Evolutionary conservation across 108 stramenopile species (phyloP).

Genomic region (Conticribra guillardii): DNA sequence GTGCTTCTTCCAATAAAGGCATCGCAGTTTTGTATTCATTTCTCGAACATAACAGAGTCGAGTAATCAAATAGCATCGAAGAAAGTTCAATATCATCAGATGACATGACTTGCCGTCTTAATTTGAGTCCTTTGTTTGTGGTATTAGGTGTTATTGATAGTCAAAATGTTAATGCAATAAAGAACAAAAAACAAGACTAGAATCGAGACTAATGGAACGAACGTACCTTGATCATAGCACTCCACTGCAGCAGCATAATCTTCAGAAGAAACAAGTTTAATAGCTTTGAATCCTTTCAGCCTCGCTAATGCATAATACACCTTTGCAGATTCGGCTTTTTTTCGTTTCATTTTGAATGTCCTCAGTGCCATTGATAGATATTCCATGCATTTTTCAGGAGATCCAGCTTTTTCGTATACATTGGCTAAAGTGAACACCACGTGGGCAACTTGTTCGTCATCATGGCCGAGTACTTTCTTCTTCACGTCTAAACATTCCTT

Average conservation of each 20-base stretch:
- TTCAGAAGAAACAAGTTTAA: slow-evolving; percentile 15
- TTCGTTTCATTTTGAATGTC: slow-evolving; percentile 44
- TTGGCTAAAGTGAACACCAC: slow-evolving; percentile 33
- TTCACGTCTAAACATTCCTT: slow-evolving; percentile 36
- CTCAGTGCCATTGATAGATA: slow-evolving; percentile 38
- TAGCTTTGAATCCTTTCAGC: slow-evolving; percentile 28
- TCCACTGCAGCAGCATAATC: slow-evolving; percentile 44
- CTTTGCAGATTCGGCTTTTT: slow-evolving; percentile 29
- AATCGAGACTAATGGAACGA: no score
- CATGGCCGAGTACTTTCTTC: slow-evolving; percentile 32
- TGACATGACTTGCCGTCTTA: slow-evolving; percentile 45
- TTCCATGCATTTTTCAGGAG: slow-evolving; percentile 25
- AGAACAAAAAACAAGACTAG: no score
- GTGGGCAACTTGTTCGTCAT: slow-evolving; percentile 47
- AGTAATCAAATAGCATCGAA: slow-evolving; percentile 40
- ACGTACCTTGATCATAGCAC: slow-evolving; percentile 49
- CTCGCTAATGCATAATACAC: slow-evolving; percentile 38
- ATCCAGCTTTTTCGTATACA: slow-evolving; percentile 41
- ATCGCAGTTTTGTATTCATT: slow-evolving; percentile 33
- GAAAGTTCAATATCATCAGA: slow-evolving; percentile 50
- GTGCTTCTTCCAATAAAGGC: slow-evolving; percentile 46
- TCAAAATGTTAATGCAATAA: no score
- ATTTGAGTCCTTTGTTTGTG: no score
- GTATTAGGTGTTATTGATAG: no score
- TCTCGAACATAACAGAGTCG: slow-evolving; percentile 26